A percentile compares a stretch with the other conserved stretches of the same genome.
phyloP scores from a whole-genome alignment of 73 alveolate species.

The Tetrahymena thermophila region DNA sequence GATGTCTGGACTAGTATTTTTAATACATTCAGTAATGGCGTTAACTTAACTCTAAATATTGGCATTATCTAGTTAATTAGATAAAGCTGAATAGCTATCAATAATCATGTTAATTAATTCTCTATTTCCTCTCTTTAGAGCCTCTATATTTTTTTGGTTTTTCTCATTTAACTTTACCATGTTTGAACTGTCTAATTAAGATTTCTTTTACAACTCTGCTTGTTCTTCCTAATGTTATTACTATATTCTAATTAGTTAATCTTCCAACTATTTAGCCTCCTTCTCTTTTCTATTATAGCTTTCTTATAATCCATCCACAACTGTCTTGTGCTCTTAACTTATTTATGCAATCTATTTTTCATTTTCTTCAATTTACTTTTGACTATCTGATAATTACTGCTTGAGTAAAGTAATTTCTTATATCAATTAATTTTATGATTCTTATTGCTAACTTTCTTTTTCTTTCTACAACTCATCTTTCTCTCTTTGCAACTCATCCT shows the following conservation, averaged over 20 bases:
- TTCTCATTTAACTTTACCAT: not conserved
- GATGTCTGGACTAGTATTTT: not conserved
- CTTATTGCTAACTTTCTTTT: not conserved
- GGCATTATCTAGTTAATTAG: not conserved
- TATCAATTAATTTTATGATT: not conserved
- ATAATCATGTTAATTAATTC: not conserved
- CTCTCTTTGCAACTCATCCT: not conserved
- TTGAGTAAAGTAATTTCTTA: not conserved
- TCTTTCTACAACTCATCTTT: not conserved
- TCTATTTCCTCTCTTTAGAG: not conserved
- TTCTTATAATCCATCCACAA: not conserved
- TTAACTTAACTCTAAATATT: not conserved
- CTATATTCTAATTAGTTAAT: not conserved
- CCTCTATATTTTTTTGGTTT: not conserved
- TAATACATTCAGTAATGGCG: not conserved
- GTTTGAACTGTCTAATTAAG: not conserved
- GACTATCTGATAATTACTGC: not conserved
- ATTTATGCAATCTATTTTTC: not conserved
- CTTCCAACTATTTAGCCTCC: not conserved
- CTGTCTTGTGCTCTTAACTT: not conserved
- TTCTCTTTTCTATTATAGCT: not conserved
- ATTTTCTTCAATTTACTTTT: not conserved
- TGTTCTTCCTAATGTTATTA: not conserved
- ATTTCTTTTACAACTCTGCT: not conserved
- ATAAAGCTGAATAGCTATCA: not conserved